Evolutionary conservation across 306 rosid genomes (phyloP).

Genomic region (Psophocarpus tetragonolobus): DNA sequence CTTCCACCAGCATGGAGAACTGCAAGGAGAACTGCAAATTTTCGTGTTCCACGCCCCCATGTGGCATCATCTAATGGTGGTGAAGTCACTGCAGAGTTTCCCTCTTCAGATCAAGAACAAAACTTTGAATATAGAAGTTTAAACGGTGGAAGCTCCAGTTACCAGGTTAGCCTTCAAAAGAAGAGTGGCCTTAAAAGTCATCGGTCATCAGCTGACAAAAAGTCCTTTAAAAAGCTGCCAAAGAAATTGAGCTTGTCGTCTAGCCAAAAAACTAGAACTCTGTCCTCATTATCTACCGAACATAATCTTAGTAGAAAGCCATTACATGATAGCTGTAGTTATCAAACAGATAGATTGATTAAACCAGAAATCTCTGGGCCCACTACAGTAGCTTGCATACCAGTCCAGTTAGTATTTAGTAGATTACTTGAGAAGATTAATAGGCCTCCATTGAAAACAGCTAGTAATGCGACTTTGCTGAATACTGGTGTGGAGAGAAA

Average conservation of each 20-base stretch:
- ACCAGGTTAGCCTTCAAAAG: slow-evolving; percentile 50
- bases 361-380: slow-evolving; percentile 71
- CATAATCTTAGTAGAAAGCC: slow-evolving; percentile 60
- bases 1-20: slow-evolving; percentile 93
- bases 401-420: slow-evolving; percentile 84
- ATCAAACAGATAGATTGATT: slow-evolving; percentile 60
- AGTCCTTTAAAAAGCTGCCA: slow-evolving; percentile 49
- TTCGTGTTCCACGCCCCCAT: slow-evolving; percentile 78
- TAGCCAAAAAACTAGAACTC: slow-evolving; percentile 84
- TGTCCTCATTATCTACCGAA: slow-evolving; percentile 68
- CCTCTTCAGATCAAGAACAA: slow-evolving; percentile 53
- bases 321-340: slow-evolving; percentile 48
- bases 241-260: slow-evolving; percentile 70
- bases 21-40: slow-evolving; percentile 89
- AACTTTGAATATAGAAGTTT: slow-evolving; percentile 46
- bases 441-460: slow-evolving; percentile 78
- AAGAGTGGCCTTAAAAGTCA: slow-evolving; percentile 46
- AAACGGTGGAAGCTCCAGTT: slow-evolving; percentile 52
- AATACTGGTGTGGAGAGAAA: slow-evolving; percentile 58
- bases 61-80: slow-evolving; percentile 49
- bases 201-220: slow-evolving; percentile 51
- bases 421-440: slow-evolving; percentile 95
- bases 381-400: slow-evolving; percentile 86
- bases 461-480: slow-evolving; percentile 55
- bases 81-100: slow-evolving; percentile 53